Base-by-base conservation (phyloP, 2,329 filamentous ascomycete genomes). In the Nannizzia gypsea region DNA sequence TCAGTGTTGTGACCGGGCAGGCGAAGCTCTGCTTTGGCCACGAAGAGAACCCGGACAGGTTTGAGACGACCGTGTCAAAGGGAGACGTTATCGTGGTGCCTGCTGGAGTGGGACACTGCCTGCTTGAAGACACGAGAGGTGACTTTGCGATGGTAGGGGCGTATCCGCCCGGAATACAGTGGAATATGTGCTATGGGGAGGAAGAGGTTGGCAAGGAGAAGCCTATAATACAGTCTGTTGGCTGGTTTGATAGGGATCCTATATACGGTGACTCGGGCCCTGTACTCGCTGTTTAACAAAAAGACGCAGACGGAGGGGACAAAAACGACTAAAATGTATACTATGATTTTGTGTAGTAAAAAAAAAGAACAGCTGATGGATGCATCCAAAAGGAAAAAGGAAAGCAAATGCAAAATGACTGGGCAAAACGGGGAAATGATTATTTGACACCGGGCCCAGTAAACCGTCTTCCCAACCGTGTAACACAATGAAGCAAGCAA, bases 171-270 rank as follows among this genome's bases (percentile, higher is more conserved):
- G 80, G 73, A 15, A 77, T 75, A 60, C 64, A 70, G 17, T 89
- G 84, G 84, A 84, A 88, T 70, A 88, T 89, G 86, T 88, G 85
- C 65, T 87, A 88, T 73, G 85, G 85, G 1, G 75, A 75, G 57
- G 66, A 74, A 40, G 81, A 76, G 0, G 85, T 87, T 67, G 50
- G 54, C 15, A 68, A 70, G 5, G 81, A 80, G 65, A 70, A 80
- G 5, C 70, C 77, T 60, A 68, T 64, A 5, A 85, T 86, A 54
- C 67, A 64, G 58, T 64, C 66, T 2, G 64, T 86, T 66, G 65
- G 64, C 3, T 87, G 83, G 84, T 83, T 87, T 64, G 68, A 75
- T 50, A 77, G 67, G 62, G 84, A 87, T 74, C 83, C 83, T 17
- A 69, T 86, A 17, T 84, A 82, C 71, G 82, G 81, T 0, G 72